Percentiles rank a stretch among this genome's conserved stretches.
Evolutionary conservation across 257 asterid genomes (phyloP).

Genomic region (Nicotiana tomentosiformis): DNA sequence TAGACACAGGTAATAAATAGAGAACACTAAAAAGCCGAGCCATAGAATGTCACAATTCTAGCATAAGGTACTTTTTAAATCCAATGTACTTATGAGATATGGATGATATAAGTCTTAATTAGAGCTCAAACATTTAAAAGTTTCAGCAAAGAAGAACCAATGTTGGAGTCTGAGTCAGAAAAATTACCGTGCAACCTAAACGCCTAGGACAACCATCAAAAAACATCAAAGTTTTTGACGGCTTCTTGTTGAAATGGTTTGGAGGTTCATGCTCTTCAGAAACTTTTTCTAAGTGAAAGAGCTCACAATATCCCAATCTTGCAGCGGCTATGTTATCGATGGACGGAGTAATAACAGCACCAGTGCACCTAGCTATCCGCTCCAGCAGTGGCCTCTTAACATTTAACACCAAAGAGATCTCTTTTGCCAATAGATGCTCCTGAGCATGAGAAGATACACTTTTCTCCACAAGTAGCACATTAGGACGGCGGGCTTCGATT

Average conservation of each 20-base stretch:
- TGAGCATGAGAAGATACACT: conserved; percentile 89
- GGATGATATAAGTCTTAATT: not conserved
- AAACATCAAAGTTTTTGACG: conserved; percentile 83
- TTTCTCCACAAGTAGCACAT: conserved; percentile 91
- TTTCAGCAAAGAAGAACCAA: not conserved
- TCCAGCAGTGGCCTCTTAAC: conserved; percentile 77
- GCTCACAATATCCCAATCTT: conserved; percentile 81
- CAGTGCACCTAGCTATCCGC: conserved; percentile 83
- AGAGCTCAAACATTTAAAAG: not conserved
- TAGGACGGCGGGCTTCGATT: conserved; percentile 84
- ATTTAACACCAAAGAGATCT: conserved; percentile 85
- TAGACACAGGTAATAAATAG: not conserved
- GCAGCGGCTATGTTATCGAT: conserved; percentile 63
- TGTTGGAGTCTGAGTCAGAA: not conserved
- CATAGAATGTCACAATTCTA: not conserved
- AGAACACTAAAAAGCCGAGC: not conserved
- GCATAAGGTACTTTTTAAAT: not conserved
- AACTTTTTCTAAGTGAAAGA: conserved; percentile 74
- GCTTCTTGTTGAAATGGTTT: conserved; percentile 74
- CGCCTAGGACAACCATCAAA: conserved; percentile 95
- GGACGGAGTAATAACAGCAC: conserved; percentile 74
- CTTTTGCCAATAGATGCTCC: conserved; percentile 74
- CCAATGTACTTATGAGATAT: not conserved
- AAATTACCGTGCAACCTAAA: conserved; percentile 90
- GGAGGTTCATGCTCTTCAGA: conserved; percentile 61